A percentile compares a stretch with the other conserved stretches of the same genome.
Evolutionary conservation across 169 alveolate genomes (phyloP).

Genomic region (Besnoitia besnoiti): DNA sequence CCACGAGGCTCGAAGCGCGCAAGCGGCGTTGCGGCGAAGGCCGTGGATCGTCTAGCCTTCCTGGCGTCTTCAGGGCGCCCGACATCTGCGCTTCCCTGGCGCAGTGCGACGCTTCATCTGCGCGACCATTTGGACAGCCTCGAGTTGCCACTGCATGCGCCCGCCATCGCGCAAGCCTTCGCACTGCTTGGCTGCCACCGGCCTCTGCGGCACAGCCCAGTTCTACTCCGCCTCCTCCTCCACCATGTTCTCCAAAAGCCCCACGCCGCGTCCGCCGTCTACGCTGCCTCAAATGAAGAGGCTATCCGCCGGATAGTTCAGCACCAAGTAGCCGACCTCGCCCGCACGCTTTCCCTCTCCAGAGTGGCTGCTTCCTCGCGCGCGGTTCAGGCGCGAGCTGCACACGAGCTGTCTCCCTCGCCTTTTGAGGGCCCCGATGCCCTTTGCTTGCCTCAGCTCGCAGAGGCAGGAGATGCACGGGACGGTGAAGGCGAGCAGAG

Average conservation of each 20-base stretch:
- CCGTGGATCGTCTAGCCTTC: not conserved
- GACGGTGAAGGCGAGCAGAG: too few species aligned
- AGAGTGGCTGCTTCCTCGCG: too few species aligned
- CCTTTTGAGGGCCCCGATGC: too few species aligned
- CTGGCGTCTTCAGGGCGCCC: not conserved
- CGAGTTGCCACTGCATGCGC: not conserved
- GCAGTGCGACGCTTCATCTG: not conserved
- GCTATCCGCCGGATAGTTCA: not conserved
- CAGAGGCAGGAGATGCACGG: too few species aligned
- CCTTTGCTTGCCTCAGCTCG: too few species aligned
- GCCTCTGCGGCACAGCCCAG: not conserved
- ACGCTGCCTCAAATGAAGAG: not conserved
- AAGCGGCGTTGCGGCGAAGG: not conserved
- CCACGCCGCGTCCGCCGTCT: not conserved
- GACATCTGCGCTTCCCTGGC: not conserved
- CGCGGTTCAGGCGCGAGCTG: too few species aligned
- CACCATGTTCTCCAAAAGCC: not conserved
- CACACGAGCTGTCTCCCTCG: too few species aligned
- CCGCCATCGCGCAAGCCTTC: not conserved
- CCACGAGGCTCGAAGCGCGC: not conserved
- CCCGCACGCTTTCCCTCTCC: not conserved
- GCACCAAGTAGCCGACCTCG: not conserved
- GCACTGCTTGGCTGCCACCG: not conserved
- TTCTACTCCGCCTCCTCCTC: not conserved
- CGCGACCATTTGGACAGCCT: not conserved